Base-by-base conservation (phyloP, 1,284 basidiomycete species). In the Fistulinella cinereoalba region DNA sequence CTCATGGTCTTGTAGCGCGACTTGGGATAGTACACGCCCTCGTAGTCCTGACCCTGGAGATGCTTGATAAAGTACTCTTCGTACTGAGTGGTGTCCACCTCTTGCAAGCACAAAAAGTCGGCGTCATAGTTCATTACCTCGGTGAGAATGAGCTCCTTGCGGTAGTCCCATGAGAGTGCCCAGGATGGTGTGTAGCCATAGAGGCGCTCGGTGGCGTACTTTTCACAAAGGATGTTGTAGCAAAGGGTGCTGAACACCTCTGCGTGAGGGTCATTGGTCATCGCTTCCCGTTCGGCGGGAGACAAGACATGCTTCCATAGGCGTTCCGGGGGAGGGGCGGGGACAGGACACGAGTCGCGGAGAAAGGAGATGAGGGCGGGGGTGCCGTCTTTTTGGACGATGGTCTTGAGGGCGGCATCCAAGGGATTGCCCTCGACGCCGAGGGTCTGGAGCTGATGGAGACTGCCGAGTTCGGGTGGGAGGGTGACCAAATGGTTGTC, bases 151-250 rank as follows among this genome's bases (percentile, higher is more conserved):
- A 92, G 75, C 54, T 93, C 88, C 69, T 93, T 95, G 51, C 97
- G 83, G 66, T 97, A 98, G 36, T 89, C 84, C 97, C 97, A 99
- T 33, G 83, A 77, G 29, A 99, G 75, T 1, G 97, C 97, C 95
- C 96, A 98, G 6, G 85, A 80, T 1, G 97, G 96, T 1, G 96
- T 98, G 70, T 99, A 99, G 10, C 93, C 94, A 68, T 99, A 99
- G 69, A 97, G 74, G 53, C 84, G 78, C 58, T 88, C 81, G 21
- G 96, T 96, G 15, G 97, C 97, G 61, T 84, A 90, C 63, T 84
- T 83, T 62, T 96, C 91, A 68, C 92, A 97, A 12, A 99, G 82
- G 53, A 98, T 94, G 69, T 99, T 99, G 77, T 96, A 98, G 62
- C 80, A 89, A 33, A 98, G 73, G 23, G 91, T 79, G 47, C 83